phyloP scores from a whole-genome alignment of 1,284 basidiomycete species.

The Mycosarcoma maydis region DNA sequence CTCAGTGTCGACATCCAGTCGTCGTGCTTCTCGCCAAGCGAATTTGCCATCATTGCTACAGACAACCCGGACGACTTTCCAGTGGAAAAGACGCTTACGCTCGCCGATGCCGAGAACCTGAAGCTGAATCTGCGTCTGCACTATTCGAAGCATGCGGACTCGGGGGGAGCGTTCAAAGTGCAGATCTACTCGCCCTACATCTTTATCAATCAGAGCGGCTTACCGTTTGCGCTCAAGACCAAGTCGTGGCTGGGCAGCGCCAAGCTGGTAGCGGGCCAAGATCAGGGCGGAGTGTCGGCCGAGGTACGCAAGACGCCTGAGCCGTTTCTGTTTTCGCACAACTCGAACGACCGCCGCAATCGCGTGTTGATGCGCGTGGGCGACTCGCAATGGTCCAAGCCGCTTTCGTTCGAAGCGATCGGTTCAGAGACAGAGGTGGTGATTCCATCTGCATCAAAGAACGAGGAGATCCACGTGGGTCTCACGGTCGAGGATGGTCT shows the following conservation, averaged over 20 bases:
- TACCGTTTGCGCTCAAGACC: constrained; percentile 83
- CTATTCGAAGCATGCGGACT: constrained; percentile 81
- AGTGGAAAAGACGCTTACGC: constrained; percentile 77
- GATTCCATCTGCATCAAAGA: constrained; percentile 75
- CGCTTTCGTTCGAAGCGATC: constrained; percentile 76
- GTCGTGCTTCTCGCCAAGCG: constrained; percentile 90
- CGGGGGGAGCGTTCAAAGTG: constrained; percentile 97
- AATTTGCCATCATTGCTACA: constrained; percentile 96
- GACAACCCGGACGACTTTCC: constrained; percentile 91
- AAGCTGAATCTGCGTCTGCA: constrained; percentile 86
- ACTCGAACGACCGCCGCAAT: constrained; percentile 79
- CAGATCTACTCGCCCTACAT: constrained; percentile 95
- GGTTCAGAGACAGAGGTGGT: constrained; percentile 87
- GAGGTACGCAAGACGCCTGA: constrained; percentile 67
- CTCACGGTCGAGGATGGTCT: constrained; percentile 91
- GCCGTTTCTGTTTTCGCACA: constrained; percentile 80
- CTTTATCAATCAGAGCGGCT: constrained; percentile 89
- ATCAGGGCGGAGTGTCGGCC: constrained; percentile 34
- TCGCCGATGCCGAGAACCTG: constrained; percentile 80
- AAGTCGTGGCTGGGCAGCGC: constrained; percentile 78
- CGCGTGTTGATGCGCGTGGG: constrained; percentile 84
- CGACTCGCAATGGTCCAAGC: constrained; percentile 88
- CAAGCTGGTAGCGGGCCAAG: constrained; percentile 86
- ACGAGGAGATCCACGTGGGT: constrained; percentile 86
- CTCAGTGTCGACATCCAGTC: constrained; percentile 85